phyloP scores from a whole-genome alignment of 2,329 filamentous ascomycete species.

The Rutstroemia sp. region DNA sequence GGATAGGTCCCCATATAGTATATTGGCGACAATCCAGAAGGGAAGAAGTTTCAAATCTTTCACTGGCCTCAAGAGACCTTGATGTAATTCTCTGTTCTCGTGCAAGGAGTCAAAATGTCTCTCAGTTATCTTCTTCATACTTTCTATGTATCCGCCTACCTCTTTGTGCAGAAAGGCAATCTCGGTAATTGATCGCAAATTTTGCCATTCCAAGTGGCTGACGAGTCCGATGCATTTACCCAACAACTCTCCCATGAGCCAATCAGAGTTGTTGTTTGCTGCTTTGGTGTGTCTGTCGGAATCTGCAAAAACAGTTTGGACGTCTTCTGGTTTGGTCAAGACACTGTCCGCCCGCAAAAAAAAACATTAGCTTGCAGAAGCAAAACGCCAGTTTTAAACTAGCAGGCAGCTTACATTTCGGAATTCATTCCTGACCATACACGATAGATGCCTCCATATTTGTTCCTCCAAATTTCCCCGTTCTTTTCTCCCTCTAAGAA shows the following conservation, averaged over 20 bases:
- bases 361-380: neutral
- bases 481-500: no score
- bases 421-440: slow-evolving; percentile 33
- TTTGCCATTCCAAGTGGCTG: slow-evolving; percentile 28
- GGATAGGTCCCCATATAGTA: slow-evolving; percentile 32
- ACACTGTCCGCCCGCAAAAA: slow-evolving; percentile 25
- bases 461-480: no score
- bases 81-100: no score
- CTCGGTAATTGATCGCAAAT: slow-evolving; percentile 20
- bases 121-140: no score
- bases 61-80: slow-evolving; percentile 16
- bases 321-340: slow-evolving; percentile 30
- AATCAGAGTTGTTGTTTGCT: slow-evolving; percentile 35
- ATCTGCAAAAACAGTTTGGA: slow-evolving; percentile 35
- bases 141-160: no score
- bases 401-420: slow-evolving; percentile 36
- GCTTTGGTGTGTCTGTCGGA: slow-evolving; percentile 39
- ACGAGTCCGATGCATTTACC: slow-evolving; percentile 38
- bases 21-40: slow-evolving; percentile 33
- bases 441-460: no score
- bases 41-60: slow-evolving; percentile 28
- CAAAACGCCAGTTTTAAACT: neutral
- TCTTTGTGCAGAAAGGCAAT: no score
- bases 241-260: slow-evolving; percentile 32
- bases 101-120: no score